Evolutionary conservation across 2,329 filamentous ascomycete genomes (phyloP).

Genomic region (Pestalotiopsis sp.): DNA sequence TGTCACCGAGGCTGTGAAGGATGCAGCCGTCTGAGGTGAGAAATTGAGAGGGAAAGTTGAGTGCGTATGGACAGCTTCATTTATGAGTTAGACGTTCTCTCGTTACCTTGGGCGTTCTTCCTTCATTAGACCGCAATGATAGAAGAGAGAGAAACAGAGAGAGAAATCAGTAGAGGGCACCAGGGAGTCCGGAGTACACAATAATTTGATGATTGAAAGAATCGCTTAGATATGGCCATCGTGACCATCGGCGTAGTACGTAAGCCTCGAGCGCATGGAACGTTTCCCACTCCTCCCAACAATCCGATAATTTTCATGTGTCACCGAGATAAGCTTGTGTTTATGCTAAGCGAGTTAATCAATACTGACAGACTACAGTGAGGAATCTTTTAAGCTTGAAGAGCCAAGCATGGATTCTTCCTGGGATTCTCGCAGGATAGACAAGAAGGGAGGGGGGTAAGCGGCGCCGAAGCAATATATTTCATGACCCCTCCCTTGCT

Average conservation of each 20-base stretch:
- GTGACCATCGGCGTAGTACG: not conserved
- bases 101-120: not conserved
- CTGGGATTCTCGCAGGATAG: not conserved
- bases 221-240: not conserved
- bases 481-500: not conserved
- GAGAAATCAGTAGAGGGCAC: not conserved
- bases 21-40: slow-evolving; percentile 24
- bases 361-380: not conserved
- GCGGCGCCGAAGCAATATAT: not conserved
- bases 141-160: not conserved
- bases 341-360: not conserved
- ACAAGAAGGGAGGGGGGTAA: not conserved
- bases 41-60: not conserved
- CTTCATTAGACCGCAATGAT: not conserved
- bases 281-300: not conserved
- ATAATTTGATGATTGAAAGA: not conserved
- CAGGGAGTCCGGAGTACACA: not conserved
- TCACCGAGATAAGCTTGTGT: not conserved
- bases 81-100: not conserved
- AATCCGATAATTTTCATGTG: not conserved
- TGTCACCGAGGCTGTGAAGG: slow-evolving; percentile 18
- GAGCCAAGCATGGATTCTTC: not conserved
- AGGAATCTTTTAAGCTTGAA: not conserved
- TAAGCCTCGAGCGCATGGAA: not conserved
- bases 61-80: not conserved